phyloP scores from a whole-genome alignment of 2,329 filamentous ascomycete species.

The Fusarium protoensiforme region DNA sequence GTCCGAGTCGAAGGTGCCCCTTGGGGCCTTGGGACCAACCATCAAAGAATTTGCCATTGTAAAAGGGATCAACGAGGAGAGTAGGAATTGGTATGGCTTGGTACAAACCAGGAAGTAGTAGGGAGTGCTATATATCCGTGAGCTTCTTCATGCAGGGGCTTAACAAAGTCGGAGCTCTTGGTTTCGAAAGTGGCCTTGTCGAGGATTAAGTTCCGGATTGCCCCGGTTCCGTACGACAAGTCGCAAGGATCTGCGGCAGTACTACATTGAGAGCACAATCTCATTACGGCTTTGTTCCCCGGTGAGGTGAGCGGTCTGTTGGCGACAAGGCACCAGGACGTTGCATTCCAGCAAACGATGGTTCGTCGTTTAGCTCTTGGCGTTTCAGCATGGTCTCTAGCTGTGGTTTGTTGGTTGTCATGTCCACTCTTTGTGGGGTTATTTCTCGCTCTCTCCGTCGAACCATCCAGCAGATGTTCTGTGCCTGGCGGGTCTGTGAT shows the following conservation, averaged over 20 bases:
- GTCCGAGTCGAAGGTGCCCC: constrained; percentile 10
- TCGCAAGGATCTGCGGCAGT: no score
- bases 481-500: neutral
- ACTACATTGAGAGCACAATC: no score
- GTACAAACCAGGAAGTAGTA: neutral
- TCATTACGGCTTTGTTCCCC: neutral
- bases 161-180: no score
- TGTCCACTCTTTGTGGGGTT: neutral
- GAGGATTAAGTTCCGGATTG: neutral
- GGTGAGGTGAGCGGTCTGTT: neutral
- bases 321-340: neutral
- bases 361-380: neutral
- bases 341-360: neutral
- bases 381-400: neutral
- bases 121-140: neutral
- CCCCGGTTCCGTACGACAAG: neutral
- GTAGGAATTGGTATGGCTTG: neutral
- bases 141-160: neutral
- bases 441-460: neutral
- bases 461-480: neutral
- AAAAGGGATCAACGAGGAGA: neutral
- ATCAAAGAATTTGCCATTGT: neutral
- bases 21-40: neutral
- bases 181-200: neutral
- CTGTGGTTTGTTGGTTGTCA: neutral